These are phyloP conservation scores for Cyathus striatus DNA, from an alignment of 768 basidiomycete species.

Conservation along the genomic window DNA sequence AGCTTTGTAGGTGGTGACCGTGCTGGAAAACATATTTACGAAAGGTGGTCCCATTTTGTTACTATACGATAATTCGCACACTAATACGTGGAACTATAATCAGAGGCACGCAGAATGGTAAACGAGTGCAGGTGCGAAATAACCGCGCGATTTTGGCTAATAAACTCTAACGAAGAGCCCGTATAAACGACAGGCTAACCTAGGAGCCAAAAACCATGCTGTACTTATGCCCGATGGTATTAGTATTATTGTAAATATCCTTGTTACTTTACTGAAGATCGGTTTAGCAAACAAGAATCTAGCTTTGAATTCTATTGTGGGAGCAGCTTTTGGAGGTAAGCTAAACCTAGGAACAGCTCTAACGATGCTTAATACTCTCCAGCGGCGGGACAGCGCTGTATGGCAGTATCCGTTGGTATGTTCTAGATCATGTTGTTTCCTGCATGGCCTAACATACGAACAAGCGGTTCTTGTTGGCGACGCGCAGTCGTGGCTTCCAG, in stretches of 20 bases:
- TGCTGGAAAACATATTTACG: conserved; percentile 92
- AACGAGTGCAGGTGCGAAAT: conserved; percentile 68
- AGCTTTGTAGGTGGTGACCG: conserved; percentile 94
- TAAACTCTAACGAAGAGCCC: background rate
- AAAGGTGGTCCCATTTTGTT: conserved; percentile 42
- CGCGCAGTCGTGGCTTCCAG: conserved; percentile 76
- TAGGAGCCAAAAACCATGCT: conserved; percentile 98
- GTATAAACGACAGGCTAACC: conserved; percentile 39
- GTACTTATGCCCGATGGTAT: conserved; percentile 91
- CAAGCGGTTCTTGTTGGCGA: conserved; percentile 80
- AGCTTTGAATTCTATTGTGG: conserved; percentile 86
- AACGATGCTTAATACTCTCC: too few species aligned
- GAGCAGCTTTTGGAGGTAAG: conserved; percentile 88
- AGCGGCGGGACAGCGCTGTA: conserved; percentile 97
- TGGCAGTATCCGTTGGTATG: conserved; percentile 91
- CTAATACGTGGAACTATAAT: background rate
- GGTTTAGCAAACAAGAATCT: conserved; percentile 84
- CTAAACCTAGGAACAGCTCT: too few species aligned
- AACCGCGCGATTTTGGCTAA: background rate
- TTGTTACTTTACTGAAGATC: background rate
- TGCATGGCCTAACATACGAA: conserved; percentile 3
- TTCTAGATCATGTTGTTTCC: background rate
- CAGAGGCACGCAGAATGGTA: conserved; percentile 82
- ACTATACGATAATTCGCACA: background rate
- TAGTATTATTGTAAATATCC: background rate